A percentile compares a stretch with the other conserved stretches of the same genome.
phyloP scores from a whole-genome alignment of 2,329 filamentous ascomycete species.

The Incumbomyces delicatus region DNA sequence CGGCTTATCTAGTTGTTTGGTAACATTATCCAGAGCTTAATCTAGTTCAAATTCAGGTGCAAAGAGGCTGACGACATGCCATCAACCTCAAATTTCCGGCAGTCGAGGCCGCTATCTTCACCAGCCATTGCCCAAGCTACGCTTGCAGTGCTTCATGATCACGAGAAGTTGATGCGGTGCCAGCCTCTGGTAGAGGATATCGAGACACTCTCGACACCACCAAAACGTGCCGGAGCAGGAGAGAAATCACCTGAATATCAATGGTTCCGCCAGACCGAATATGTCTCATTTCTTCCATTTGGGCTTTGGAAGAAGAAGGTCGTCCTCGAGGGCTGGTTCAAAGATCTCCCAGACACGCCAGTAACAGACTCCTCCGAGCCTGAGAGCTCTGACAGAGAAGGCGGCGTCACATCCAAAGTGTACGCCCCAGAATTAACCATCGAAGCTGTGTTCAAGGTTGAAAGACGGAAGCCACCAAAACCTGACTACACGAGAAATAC shows the following conservation, averaged over 20 bases:
- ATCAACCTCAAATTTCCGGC: neutral
- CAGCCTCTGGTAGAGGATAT: neutral
- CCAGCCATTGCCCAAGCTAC: neutral
- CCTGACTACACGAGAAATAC: neutral
- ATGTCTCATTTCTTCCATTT: neutral
- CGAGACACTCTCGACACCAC: neutral
- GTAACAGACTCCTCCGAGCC: too few relatives aligned
- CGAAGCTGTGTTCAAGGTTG: neutral
- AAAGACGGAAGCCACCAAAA: neutral
- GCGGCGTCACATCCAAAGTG: neutral
- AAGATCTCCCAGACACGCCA: neutral
- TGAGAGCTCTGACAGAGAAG: neutral
- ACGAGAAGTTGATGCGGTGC: neutral
- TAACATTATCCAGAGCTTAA: neutral
- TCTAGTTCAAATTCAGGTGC: neutral
- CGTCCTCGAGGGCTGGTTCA: neutral
- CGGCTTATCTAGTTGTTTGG: neutral
- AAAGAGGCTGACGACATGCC: neutral
- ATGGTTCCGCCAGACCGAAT: neutral
- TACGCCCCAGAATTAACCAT: neutral
- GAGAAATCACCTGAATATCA: neutral
- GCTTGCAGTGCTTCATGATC: neutral
- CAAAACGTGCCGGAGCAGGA: neutral
- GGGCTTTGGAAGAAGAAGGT: slow-evolving; percentile 1
- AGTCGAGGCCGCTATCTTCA: neutral